Base-by-base conservation (phyloP, 2,329 filamentous ascomycete genomes). In the Aspergillus chevalieri region DNA sequence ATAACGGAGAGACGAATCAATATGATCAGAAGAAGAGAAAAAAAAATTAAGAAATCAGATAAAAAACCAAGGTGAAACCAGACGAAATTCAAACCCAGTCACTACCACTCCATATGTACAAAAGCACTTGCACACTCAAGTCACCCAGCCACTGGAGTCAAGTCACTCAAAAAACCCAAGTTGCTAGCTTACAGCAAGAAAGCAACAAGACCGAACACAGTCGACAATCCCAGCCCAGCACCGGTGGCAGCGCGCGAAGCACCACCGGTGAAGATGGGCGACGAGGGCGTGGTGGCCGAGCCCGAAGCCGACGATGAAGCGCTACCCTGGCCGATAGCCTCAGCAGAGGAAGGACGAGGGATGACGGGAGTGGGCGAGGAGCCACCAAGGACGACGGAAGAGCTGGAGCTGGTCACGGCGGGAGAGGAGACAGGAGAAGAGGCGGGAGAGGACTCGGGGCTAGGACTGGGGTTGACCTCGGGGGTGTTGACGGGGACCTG, bases 51-150 rank as follows among this genome's bases (percentile, higher is more conserved):
- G 83, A 57, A 85, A 85, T 14, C 91, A 95, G 78, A 95, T 96
- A 47, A 30, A 30, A 30, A 30, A 8, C 9, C 26, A 12, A 12
- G 5, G 5, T 30, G 9, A 30, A 30, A 30, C 26, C 91, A 92
- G 5, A 91, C 91, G 74, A 96, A 92, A 14, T 74, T 91, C 24
- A 89, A 85, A n/a, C 92, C 92, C 24, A 97, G 96, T 30, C 26
- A 30, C 26, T 30, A 30, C 26, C 26, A 30, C 26, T 30, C 26
- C 26, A 30, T 30, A 30, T 30, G 26, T 30, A 30, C 26, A 30
- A 30, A 30, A 30, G 26, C 9, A 30, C 26, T 30, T 30, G 26
- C 26, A 30, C 26, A 30, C 26, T 30, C 26, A 71, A 74, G 60
- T 66, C 74, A 46, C 52, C 26, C 26, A 30, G 26, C 10, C 26